Conservation (phyloP, 805 yeast species). For the Saccharomycopsis sp. region DNA sequence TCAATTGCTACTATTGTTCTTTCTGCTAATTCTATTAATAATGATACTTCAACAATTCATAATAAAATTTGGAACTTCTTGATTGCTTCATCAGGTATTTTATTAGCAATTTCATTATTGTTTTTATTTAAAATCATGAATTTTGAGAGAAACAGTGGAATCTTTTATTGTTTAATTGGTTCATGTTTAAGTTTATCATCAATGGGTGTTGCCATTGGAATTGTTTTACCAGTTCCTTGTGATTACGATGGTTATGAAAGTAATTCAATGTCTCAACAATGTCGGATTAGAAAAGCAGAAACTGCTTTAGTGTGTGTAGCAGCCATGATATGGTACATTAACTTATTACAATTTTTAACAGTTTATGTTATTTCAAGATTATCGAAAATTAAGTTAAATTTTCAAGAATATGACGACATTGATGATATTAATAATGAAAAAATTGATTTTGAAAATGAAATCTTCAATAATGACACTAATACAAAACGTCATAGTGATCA, state of each 20-base stretch:
- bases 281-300: slow-evolving; percentile 28
- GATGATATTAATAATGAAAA: no score
- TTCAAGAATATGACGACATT: no score
- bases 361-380: slow-evolving; percentile 30
- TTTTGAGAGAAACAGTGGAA: slow-evolving; percentile 31
- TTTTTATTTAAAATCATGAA: slow-evolving; percentile 29
- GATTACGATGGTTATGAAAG: background rate
- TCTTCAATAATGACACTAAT: no score
- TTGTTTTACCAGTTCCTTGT: slow-evolving; percentile 15
- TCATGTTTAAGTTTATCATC: slow-evolving; percentile 28
- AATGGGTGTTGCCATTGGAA: slow-evolving; percentile 21
- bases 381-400: no score
- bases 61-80: slow-evolving; percentile 28
- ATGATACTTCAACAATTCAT: slow-evolving; percentile 22
- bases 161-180: slow-evolving; percentile 30
- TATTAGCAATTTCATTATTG: slow-evolving; percentile 27
- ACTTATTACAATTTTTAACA: slow-evolving; percentile 29
- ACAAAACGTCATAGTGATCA: no score
- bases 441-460: no score
- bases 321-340: slow-evolving; percentile 30
- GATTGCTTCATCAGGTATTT: slow-evolving; percentile 28
- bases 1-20: slow-evolving; percentile 14
- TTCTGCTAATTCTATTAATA: slow-evolving; percentile 15
- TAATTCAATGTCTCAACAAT: slow-evolving; percentile 16
- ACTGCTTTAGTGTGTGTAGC: slow-evolving; percentile 30